Conservation (phyloP, 257 asterid genomes). For the Solanum pinnatisectum region DNA sequence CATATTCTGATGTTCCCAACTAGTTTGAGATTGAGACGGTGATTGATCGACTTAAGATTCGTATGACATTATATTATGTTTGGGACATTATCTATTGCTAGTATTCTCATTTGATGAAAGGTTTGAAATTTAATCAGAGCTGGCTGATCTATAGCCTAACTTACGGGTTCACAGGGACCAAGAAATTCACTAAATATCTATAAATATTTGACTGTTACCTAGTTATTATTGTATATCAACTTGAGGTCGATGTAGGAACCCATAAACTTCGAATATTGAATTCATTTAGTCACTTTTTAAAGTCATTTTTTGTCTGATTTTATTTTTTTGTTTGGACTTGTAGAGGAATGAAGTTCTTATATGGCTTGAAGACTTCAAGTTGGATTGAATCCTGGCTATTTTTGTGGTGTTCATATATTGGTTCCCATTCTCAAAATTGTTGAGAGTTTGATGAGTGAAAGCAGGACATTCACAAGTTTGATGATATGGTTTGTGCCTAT, state of each 20-base stretch:
- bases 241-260: neutral
- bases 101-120: neutral
- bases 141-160: neutral
- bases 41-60: neutral
- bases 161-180: neutral
- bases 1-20: neutral
- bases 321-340: neutral
- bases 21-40: neutral
- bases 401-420: neutral
- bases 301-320: neutral
- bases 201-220: neutral
- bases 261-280: neutral
- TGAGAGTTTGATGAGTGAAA: neutral
- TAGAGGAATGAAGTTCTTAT: constrained; percentile 86
- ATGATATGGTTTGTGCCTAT: neutral
- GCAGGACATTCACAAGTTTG: neutral
- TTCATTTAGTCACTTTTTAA: neutral
- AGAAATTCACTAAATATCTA: neutral
- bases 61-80: neutral
- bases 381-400: constrained; percentile 27
- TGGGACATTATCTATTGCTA: neutral
- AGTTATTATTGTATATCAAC: neutral
- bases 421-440: neutral
- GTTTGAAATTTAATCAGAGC: neutral
- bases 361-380: constrained; percentile 72